These are phyloP conservation scores for Cladophialophora psammophila DNA, from an alignment of 2,329 filamentous ascomycete species.

Conservation along the genomic window DNA sequence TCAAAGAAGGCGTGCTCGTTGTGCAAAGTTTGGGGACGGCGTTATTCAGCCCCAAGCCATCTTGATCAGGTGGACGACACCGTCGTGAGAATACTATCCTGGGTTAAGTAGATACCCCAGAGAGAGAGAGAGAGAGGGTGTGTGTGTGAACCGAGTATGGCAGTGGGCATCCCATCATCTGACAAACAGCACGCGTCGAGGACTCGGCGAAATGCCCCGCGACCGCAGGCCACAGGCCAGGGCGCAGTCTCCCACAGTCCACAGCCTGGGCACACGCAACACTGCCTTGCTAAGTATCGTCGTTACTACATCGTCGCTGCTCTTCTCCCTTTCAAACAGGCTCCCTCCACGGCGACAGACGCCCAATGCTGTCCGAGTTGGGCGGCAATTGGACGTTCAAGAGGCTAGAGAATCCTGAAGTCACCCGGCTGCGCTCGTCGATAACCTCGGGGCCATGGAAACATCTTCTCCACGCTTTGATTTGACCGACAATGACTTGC, in stretches of 20 bases:
- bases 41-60: background rate
- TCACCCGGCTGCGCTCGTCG: background rate
- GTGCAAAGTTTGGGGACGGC: background rate
- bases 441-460: constrained; percentile 16
- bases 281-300: background rate
- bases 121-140: background rate
- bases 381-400: background rate
- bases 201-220: background rate
- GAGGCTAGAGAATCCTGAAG: background rate
- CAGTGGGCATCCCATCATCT: constrained; percentile 18
- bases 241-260: background rate
- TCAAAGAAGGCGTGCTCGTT: constrained; percentile 2
- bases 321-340: background rate
- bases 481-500: constrained; percentile 23
- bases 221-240: background rate
- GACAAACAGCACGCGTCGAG: constrained; percentile 18
- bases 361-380: background rate
- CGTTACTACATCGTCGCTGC: background rate
- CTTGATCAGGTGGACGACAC: constrained; percentile 22
- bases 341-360: background rate
- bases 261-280: constrained; percentile 3
- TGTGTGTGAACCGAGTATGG: background rate
- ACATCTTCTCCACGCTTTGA: constrained; percentile 3
- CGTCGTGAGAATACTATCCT: background rate
- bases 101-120: background rate